Conservation (phyloP, 1,284 basidiomycete species). For the Puccinia hordei region DNA sequence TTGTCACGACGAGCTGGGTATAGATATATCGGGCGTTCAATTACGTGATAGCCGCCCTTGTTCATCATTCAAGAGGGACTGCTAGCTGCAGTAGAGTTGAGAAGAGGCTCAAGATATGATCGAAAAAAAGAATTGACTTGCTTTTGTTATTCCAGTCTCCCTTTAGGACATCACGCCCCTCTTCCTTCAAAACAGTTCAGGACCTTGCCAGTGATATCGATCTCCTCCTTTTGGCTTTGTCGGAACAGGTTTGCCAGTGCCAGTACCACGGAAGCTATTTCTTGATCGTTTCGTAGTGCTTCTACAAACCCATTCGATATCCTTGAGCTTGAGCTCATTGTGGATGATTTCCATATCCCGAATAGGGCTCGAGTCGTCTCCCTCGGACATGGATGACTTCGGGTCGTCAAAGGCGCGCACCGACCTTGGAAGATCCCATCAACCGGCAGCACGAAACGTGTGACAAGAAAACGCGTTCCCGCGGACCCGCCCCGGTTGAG, state of each 20-base stretch:
- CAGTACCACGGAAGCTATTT: conserved; percentile 71
- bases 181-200: conserved; percentile 75
- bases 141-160: conserved; percentile 94
- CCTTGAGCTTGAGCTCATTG: conserved; percentile 89
- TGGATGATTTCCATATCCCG: conserved; percentile 99
- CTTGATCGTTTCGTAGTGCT: conserved; percentile 78
- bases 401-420: conserved; percentile 96
- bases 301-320: conserved; percentile 99
- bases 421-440: conserved; percentile 99
- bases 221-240: conserved; percentile 97
- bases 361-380: conserved; percentile 90
- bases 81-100: background rate
- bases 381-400: conserved; percentile 99
- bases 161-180: conserved; percentile 90
- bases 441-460: conserved; percentile 96
- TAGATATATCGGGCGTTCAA: conserved; percentile 65
- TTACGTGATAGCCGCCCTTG: conserved; percentile 66
- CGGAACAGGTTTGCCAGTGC: conserved; percentile 79
- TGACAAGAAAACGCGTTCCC: conserved; percentile 96
- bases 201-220: conserved; percentile 83
- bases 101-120: conserved; percentile 10
- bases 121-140: conserved; percentile 62
- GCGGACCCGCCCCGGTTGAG: conserved; percentile 93
- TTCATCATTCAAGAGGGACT: conserved; percentile 65
- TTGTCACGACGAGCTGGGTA: conserved; percentile 72